Evolutionary conservation across 2,329 filamentous ascomycete genomes (phyloP), one percentile per base, ranked within the genome.

Genomic region (Rutstroemia sp.): DNA sequence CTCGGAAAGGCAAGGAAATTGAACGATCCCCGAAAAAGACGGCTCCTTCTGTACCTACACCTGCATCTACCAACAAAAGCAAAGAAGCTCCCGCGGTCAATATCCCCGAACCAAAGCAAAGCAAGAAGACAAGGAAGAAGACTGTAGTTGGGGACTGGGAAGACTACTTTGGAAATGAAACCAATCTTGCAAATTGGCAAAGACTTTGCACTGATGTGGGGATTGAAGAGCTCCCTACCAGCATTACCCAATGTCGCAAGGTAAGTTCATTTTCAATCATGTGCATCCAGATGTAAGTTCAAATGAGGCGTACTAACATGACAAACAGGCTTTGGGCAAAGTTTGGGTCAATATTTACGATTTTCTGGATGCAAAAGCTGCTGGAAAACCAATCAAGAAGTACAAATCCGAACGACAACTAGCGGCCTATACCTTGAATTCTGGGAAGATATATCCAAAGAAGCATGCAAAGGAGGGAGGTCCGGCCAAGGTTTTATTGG

Each of bases 331-430:
- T 3, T 64, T 79, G 2, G 63, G 62, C n/a, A 60, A 48, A 0
- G 66, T 78, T 4, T 72, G 73, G 64, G 70, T 80, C 57, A 80
- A 80, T 57, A 79, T 80, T 39, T 59, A 58, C 27, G 78, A 81
- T 63, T 76, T 81, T 56, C 64, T 81, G 6, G 60, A 67, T 10
- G 55, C 55, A 3, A 57, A 49, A 27, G 55, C 55, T 0, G 72
- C 70, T 9, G 54, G 72, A 23, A 54, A 39, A n/a, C 59, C 57
- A 12, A 68, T 66, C 1, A 52, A 42, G 19, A 47, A 64, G 34
- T 78, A 77, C 60, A 6, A 17, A 1, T 73, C 39, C 55, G 56
- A 68, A 19, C 2, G 6, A 0, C 62, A 65, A 3, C 71, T 81
- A 3, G 58, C 68, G 0, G 4, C 50, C 0, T 76, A 76, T 60